These are phyloP conservation scores for Tricladium varicosporioides DNA, from an alignment of 2,329 filamentous ascomycete species.

Conservation along the genomic window DNA sequence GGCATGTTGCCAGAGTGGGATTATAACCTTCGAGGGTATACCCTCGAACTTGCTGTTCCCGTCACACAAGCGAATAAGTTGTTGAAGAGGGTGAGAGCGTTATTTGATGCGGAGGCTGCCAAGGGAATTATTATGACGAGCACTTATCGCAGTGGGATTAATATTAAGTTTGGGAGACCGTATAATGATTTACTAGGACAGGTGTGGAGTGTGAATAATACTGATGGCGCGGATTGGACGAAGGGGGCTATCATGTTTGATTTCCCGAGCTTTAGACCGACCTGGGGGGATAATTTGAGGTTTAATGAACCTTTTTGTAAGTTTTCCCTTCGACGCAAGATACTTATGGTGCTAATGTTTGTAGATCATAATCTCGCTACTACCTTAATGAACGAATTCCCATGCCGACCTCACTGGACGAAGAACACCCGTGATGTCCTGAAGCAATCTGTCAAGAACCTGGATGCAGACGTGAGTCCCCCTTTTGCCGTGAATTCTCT, in stretches of 20 bases:
- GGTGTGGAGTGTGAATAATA: constrained; percentile 10
- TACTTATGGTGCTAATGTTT: not conserved
- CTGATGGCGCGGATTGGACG: constrained; percentile 15
- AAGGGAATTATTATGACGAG: constrained; percentile 20
- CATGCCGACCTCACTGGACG: constrained; percentile 22
- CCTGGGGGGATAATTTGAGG: constrained; percentile 16
- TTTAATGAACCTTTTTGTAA: constrained; percentile 23
- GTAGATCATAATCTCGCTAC: constrained; percentile 17
- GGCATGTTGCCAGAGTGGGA: constrained; percentile 17
- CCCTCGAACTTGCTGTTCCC: constrained; percentile 20
- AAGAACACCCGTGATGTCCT: constrained; percentile 21
- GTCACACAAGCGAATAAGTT: constrained; percentile 18
- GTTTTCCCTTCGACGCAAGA: constrained; percentile 1
- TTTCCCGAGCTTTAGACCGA: constrained; percentile 17
- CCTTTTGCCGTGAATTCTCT: not conserved
- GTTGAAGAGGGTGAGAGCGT: constrained; percentile 13
- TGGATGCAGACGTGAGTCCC: constrained; percentile 16
- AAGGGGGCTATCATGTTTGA: constrained; percentile 24
- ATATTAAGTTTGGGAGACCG: constrained; percentile 22
- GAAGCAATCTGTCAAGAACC: constrained; percentile 15
- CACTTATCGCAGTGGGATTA: constrained; percentile 21
- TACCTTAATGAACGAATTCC: constrained; percentile 19
- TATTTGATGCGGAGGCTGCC: constrained; percentile 12
- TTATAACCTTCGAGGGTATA: constrained; percentile 17
- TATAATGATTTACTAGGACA: constrained; percentile 20